Evolutionary conservation across 2,329 filamentous ascomycete genomes (phyloP).

Genomic region (Teratosphaeria pseudoeucalypti): DNA sequence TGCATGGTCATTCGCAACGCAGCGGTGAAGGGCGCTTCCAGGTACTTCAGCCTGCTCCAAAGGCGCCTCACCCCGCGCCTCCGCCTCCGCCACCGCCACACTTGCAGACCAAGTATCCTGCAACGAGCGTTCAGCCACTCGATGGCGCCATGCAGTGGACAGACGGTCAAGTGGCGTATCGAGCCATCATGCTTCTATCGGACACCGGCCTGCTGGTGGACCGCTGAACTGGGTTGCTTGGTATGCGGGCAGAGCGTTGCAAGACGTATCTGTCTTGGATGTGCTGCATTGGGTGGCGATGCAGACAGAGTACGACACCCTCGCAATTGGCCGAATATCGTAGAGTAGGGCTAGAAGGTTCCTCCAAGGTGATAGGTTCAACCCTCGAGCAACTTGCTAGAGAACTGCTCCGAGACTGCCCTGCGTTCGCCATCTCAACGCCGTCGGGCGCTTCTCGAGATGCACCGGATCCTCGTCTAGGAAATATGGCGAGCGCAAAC

Average conservation of each 20-base stretch:
- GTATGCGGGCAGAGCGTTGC: background rate
- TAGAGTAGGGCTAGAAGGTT: background rate
- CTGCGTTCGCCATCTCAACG: background rate
- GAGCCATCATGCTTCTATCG: background rate
- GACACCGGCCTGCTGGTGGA: background rate
- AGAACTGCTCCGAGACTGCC: background rate
- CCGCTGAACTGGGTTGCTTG: background rate
- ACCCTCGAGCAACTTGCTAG: background rate
- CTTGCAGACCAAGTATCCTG: background rate
- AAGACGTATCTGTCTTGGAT: background rate
- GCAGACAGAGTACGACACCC: background rate
- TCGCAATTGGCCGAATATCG: background rate
- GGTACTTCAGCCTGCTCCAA: background rate
- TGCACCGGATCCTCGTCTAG: background rate
- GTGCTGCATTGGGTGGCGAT: background rate
- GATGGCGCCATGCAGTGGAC: background rate
- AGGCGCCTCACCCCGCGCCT: background rate
- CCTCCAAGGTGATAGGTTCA: background rate
- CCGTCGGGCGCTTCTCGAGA: background rate
- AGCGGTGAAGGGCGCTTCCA: background rate
- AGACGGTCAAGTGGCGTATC: background rate
- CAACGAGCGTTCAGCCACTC: background rate
- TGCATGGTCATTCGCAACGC: background rate
- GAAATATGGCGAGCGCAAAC: background rate
- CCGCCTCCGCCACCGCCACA: background rate